Evolutionary conservation across 495 filamentous ascomycete species (phyloP), one percentile per base, ranked within the genome.

Genomic region (Aspergillus sparsus): DNA sequence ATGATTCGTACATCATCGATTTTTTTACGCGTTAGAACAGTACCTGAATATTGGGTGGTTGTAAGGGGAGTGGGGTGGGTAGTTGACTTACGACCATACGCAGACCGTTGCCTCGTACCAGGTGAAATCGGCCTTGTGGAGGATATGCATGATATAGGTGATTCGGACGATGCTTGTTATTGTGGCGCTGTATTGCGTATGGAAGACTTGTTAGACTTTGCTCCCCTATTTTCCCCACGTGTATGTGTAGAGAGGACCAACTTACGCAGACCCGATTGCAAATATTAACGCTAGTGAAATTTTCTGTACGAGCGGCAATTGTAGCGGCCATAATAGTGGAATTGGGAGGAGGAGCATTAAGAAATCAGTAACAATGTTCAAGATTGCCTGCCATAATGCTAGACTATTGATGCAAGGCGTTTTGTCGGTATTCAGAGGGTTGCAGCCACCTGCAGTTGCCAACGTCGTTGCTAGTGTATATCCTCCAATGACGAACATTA

Each of bases 381-480:
- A 35, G 49, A 52, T 52, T 52, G 49, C 49, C 49, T 52, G 49
- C 49, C 49, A 52, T 33, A 52, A 16, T 13, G 49, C 49, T 0
- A 52, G 49, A 18, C 31, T 52, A 33, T 52, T 52, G 49, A 52
- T 52, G 32, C 49, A 52, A 16, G 49, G 49, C 12, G 49, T 52
- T 36, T 52, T 33, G 6, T 18, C 49, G 3, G 6, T 15, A 52
- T 35, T 34, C 27, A 52, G 49, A 3, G 49, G 49, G 18, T 52
- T 52, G 21, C 49, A 52, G 12, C 49, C 49, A 13, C 31, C 49
- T 0, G 49, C 49, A 10, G 49, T 52, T 13, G 49, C 49, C 31
- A 52, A 36, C 2, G 49, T 52, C 5, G 49, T 52, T 36, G 49
- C 49, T 0, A 52, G 49, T 11, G 49, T 52, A 52, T 52, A 52